phyloP scores from a whole-genome alignment of 768 basidiomycete genomes.

The Suillus spraguei region DNA sequence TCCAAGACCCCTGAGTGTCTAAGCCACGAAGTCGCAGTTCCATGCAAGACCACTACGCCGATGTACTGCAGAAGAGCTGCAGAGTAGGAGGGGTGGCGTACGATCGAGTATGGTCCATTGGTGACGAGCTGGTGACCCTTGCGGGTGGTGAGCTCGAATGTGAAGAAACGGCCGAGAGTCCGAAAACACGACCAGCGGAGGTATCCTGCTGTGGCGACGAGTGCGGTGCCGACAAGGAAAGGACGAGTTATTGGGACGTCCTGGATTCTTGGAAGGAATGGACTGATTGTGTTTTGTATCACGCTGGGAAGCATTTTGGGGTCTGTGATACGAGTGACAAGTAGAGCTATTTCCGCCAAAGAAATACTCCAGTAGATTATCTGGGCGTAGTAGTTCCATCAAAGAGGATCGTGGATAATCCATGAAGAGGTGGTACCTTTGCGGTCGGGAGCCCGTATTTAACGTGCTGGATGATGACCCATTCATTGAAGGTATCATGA shows the following conservation, averaged over 20 bases:
- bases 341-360: slow-evolving; percentile 5
- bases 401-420: not conserved
- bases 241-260: slow-evolving; percentile 13
- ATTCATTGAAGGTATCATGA: slow-evolving; percentile 5
- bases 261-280: slow-evolving; percentile 4
- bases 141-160: slow-evolving; percentile 29
- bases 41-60: slow-evolving; percentile 11
- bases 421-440: slow-evolving; percentile 1
- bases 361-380: slow-evolving; percentile 10
- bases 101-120: slow-evolving; percentile 29
- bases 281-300: slow-evolving; percentile 5
- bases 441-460: not conserved
- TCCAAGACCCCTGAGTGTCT: slow-evolving; percentile 15
- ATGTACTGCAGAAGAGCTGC: slow-evolving; percentile 16
- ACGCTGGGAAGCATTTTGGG: not conserved
- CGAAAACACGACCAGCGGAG: slow-evolving; percentile 31
- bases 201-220: slow-evolving; percentile 21
- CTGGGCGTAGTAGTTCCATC: slow-evolving; percentile 1
- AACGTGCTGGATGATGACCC: slow-evolving; percentile 2
- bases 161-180: slow-evolving; percentile 30
- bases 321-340: not conserved
- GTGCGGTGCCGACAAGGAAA: slow-evolving; percentile 20
- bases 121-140: slow-evolving; percentile 30
- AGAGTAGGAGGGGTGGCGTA: slow-evolving; percentile 35
- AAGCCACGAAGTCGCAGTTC: slow-evolving; percentile 17